Percentiles rank a stretch among this genome's conserved stretches.
These are phyloP conservation scores for Geranium brycei DNA, from an alignment of 345 rosid species.

Conservation along the genomic window DNA sequence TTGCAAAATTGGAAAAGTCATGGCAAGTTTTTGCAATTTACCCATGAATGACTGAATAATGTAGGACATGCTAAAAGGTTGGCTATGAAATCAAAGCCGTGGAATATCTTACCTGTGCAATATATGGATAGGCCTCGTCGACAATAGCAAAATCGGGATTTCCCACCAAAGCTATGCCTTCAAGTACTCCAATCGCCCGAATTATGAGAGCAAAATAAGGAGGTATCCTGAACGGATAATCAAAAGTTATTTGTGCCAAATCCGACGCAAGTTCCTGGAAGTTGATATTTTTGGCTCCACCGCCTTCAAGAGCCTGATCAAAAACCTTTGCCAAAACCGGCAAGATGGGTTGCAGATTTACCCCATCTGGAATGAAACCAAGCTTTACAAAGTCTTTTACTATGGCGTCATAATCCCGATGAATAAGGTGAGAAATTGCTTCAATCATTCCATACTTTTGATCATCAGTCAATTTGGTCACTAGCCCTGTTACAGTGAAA, in stretches of 20 bases:
- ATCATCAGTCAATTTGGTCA: constrained; percentile 85
- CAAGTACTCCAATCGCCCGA: constrained; percentile 91
- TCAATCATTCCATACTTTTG: constrained; percentile 98
- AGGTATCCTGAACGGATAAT: constrained; percentile 94
- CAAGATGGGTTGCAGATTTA: constrained; percentile 83
- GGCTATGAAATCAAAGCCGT: background rate
- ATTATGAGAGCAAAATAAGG: constrained; percentile 94
- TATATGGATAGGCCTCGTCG: constrained; percentile 93
- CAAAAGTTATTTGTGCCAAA: constrained; percentile 92
- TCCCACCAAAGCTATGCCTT: constrained; percentile 93
- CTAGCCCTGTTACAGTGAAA: constrained; percentile 51
- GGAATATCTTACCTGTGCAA: constrained; percentile 60
- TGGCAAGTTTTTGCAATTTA: too few species aligned
- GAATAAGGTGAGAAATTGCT: constrained; percentile 95
- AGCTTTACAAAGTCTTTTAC: constrained; percentile 93
- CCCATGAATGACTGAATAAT: too few species aligned
- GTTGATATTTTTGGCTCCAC: constrained; percentile 83
- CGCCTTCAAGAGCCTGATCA: constrained; percentile 99
- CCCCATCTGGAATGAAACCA: constrained; percentile 87
- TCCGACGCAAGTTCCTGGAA: constrained; percentile 94
- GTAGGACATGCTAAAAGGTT: background rate
- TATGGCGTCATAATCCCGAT: constrained; percentile 76
- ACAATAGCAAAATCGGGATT: constrained; percentile 90
- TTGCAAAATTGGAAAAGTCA: too few species aligned
- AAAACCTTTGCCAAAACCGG: constrained; percentile 94